A percentile compares a stretch with the other conserved stretches of the same genome.
Evolutionary conservation across 805 yeast species (phyloP).

Genomic region (Sugiyamaella boreocaroliniensis): DNA sequence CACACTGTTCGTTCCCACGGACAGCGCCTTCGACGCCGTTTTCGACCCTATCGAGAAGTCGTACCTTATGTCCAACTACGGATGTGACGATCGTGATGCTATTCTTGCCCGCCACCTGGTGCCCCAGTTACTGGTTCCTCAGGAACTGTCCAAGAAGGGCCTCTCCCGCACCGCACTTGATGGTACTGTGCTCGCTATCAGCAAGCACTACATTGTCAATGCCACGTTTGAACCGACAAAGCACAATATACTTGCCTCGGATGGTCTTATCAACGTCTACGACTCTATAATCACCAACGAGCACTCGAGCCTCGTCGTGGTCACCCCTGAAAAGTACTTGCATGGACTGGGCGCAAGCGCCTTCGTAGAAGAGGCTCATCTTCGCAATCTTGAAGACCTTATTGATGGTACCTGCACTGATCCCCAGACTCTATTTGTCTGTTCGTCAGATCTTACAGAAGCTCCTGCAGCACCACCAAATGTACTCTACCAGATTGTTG

Average conservation of each 20-base stretch:
- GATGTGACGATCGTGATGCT: slow-evolving; percentile 12
- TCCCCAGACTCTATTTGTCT: slow-evolving; percentile 59
- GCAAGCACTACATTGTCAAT: slow-evolving; percentile 32
- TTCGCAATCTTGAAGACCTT: slow-evolving; percentile 49
- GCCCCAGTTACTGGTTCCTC: slow-evolving; percentile 31
- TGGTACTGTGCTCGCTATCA: slow-evolving; percentile 31
- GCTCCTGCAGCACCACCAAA: slow-evolving; percentile 1
- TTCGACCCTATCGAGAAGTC: slow-evolving; percentile 39
- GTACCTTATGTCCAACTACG: slow-evolving; percentile 33
- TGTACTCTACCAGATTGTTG: slow-evolving; percentile 59
- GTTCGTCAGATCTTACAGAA: slow-evolving; percentile 17
- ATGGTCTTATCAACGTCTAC: slow-evolving; percentile 48
- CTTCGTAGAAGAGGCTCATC: slow-evolving; percentile 63
- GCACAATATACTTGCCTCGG: slow-evolving; percentile 39
- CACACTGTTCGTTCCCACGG: slow-evolving; percentile 45
- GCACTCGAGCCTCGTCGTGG: slow-evolving; percentile 26
- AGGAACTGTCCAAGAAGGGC: slow-evolving; percentile 11
- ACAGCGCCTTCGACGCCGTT: slow-evolving; percentile 28
- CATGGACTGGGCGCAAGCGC: slow-evolving; percentile 52
- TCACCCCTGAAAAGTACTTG: slow-evolving; percentile 52
- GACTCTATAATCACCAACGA: slow-evolving; percentile 27
- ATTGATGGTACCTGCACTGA: slow-evolving; percentile 44
- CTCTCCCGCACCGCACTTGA: slow-evolving; percentile 25
- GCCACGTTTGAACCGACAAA: slow-evolving; percentile 28
- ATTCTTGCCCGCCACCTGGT: slow-evolving; percentile 41